These are phyloP conservation scores for Acanthamoeba culbertsoni DNA, from an alignment of 208 protist species.

Conservation along the genomic window DNA sequence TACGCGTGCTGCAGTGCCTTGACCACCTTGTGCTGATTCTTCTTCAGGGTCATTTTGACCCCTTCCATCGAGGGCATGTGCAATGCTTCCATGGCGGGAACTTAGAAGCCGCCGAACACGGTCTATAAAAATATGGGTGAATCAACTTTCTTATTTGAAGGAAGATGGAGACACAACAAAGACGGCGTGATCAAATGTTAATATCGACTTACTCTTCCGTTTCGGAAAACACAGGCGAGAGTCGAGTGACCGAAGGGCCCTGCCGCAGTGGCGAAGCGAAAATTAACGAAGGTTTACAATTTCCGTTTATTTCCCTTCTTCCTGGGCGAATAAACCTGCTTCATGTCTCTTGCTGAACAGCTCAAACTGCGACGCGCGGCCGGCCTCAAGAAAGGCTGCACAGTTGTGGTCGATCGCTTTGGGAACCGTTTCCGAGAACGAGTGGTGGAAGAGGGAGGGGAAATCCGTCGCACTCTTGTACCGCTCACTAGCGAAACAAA, in stretches of 20 bases:
- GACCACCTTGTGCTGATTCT: background rate
- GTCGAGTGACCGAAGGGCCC: no score
- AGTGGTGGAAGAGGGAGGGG: background rate
- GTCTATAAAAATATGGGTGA: no score
- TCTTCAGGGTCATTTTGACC: slow-evolving; percentile 24
- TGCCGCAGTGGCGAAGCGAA: no score
- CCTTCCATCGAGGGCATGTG: slow-evolving; percentile 1
- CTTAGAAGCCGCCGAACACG: no score
- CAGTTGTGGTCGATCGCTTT: background rate
- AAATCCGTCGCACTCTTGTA: background rate
- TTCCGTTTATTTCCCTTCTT: no score
- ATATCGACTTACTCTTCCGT: no score
- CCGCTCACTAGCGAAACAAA: background rate
- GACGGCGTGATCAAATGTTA: no score
- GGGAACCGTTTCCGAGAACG: background rate
- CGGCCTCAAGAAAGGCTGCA: background rate
- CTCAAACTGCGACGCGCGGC: background rate
- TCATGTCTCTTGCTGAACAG: background rate
- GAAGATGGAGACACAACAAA: no score
- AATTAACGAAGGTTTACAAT: no score
- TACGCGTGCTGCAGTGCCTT: background rate
- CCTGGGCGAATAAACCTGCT: background rate
- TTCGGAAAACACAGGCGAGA: no score
- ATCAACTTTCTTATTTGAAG: no score
- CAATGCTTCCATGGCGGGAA: background rate